phyloP scores from a whole-genome alignment of 2,329 filamentous ascomycete species.

The Diaporthe caulivora region DNA sequence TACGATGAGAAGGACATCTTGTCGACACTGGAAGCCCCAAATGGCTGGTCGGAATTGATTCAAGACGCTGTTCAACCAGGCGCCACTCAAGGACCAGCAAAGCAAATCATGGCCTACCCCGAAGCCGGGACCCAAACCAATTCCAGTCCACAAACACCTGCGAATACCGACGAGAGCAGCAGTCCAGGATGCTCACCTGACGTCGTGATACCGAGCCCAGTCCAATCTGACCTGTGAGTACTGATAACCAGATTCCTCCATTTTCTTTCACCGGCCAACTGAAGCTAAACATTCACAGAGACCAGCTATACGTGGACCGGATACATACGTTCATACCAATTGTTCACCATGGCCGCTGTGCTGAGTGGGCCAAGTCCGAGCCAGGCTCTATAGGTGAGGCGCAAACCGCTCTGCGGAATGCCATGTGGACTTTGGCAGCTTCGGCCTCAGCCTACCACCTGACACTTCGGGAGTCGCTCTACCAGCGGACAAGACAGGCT shows the following conservation, averaged over 20 bases:
- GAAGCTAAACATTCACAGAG: conserved; percentile 32
- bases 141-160: not conserved
- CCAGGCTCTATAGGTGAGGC: not conserved
- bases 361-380: not conserved
- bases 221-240: conserved; percentile 21
- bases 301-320: conserved; percentile 41
- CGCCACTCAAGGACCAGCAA: not conserved
- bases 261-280: too few relatives aligned
- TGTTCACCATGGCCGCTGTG: not conserved
- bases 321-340: conserved; percentile 30
- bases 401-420: conserved; percentile 44
- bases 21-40: not conserved
- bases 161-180: not conserved
- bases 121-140: not conserved
- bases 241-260: not conserved
- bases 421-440: conserved; percentile 49
- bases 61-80: not conserved
- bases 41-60: not conserved
- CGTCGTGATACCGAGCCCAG: not conserved
- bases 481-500: conserved; percentile 45
- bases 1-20: not conserved
- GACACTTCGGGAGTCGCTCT: conserved; percentile 42
- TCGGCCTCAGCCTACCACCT: conserved; percentile 48
- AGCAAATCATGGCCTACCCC: not conserved
- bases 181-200: conserved; percentile 14